Percentiles rank a stretch among this genome's conserved stretches.
Evolutionary conservation across 192 early-diverging fungal species (phyloP).

Genomic region (Neocallimastix lanati): DNA sequence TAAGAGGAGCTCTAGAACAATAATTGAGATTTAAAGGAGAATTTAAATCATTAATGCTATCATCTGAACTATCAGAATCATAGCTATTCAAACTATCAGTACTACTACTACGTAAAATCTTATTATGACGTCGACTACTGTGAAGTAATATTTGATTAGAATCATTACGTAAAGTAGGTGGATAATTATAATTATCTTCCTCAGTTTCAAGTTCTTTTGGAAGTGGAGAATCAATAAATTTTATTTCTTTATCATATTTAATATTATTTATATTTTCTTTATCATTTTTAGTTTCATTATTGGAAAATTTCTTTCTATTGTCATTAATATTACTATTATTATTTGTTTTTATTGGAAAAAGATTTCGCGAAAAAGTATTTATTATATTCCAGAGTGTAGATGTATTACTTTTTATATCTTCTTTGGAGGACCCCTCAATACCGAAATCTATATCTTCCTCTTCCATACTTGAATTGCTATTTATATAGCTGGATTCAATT

Average conservation of each 20-base stretch:
- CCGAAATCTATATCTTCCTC: too few relatives aligned
- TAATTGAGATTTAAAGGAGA: not conserved
- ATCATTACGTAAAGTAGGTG: not conserved
- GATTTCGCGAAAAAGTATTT: too few relatives aligned
- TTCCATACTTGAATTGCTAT: too few relatives aligned
- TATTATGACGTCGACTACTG: not conserved
- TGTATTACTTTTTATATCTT: too few relatives aligned
- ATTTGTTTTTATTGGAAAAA: too few relatives aligned
- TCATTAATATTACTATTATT: too few relatives aligned
- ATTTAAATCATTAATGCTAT: not conserved
- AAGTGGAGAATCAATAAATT: not conserved
- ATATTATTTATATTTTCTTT: not conserved
- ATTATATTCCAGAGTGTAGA: too few relatives aligned
- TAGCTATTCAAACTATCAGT: not conserved
- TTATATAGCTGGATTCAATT: too few relatives aligned
- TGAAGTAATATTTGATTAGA: not conserved
- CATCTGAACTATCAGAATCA: not conserved
- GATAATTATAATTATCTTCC: not conserved
- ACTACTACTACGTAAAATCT: not conserved
- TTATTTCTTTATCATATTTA: not conserved
- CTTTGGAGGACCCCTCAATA: too few relatives aligned
- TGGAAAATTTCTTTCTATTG: too few relatives aligned
- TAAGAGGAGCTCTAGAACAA: not conserved
- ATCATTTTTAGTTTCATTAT: not conserved
- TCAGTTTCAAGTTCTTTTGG: not conserved